Evolutionary conservation across 1,139 yeast species (phyloP), one percentile per base, ranked within the genome.

Genomic region (Suhomyces ambrosiae): DNA sequence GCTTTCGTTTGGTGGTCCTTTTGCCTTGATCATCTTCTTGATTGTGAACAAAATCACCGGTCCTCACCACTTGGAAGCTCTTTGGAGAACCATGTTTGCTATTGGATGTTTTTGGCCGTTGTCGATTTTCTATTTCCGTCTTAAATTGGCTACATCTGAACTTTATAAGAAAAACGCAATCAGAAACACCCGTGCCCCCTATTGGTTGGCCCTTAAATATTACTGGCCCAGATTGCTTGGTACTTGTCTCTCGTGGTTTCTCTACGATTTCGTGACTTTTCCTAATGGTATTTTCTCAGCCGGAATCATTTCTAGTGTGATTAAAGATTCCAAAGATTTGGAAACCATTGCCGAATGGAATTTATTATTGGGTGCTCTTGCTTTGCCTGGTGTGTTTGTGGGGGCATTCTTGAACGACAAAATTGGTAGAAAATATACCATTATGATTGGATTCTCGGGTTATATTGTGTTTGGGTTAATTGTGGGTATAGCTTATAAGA

Each of bases 61-160:
- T 22, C 40, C 43, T 6, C 79, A 79, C 51, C 40, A 37, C 27
- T 60, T 71, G 42, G 66, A 69, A 27, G 83, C 82, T 3, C 60
- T 82, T 24, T 84, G 90, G 89, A 79, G 92, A 66, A 76, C 83
- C 21, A 74, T 83, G 71, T 81, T 80, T 50, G 92, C 86, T 13
- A 70, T 85, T 44, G 94, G 92, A 24, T 75, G 80, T 29, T 69
- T 84, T 52, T 83, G 86, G 85, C 92, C 94, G 1, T 60, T 83
- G 30, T 64, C 81, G 3, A 82, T 85, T 29, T 83, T 85, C 54
- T 82, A 80, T 56, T 84, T 85, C 68, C 74, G 92, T 50, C 60
- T 71, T 61, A 81, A 74, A 52, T 80, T 84, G 84, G 79, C 79
- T n/a, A 78, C 86, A 17, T 79, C 86, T 2, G 75, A 67, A 33